Conservation (phyloP, 257 asterid genomes). For the Solanum virginianum region DNA sequence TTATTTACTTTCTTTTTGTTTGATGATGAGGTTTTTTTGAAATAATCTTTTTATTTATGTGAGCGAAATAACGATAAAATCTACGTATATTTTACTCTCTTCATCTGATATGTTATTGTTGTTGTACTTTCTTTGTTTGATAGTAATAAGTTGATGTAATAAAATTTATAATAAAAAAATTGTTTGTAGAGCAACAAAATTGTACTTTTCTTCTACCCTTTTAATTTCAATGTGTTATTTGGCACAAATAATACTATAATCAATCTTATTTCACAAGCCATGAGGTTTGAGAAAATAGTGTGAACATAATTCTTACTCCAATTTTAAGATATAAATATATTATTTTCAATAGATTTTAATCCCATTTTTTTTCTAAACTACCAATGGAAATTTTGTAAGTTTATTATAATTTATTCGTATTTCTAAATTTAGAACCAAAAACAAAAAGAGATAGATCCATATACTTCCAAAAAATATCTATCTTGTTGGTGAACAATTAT, state of each 20-base stretch:
- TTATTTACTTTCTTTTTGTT: neutral
- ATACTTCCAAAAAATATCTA: neutral
- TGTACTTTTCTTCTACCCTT: neutral
- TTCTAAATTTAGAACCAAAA: neutral
- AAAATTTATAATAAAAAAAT: neutral
- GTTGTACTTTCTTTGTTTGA: neutral
- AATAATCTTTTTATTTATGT: rapidly evolving
- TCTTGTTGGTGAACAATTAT: neutral
- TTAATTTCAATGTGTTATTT: neutral
- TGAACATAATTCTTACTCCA: neutral
- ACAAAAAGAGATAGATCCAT: neutral
- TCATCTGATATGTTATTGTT: too few relatives aligned
- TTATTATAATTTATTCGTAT: neutral
- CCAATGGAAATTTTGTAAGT: neutral
- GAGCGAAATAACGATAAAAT: too few relatives aligned
- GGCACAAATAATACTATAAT: neutral
- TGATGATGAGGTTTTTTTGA: too few relatives aligned
- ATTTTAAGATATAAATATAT: neutral
- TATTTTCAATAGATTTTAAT: neutral
- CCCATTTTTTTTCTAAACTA: neutral
- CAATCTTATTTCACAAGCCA: neutral
- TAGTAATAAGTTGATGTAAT: neutral
- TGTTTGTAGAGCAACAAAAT: neutral
- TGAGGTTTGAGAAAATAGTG: neutral
- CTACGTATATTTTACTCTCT: too few relatives aligned